Evolutionary conservation across 305 asterid species (phyloP), one percentile per base, ranked within the genome.

Genomic region (Fraxinus nigra): DNA sequence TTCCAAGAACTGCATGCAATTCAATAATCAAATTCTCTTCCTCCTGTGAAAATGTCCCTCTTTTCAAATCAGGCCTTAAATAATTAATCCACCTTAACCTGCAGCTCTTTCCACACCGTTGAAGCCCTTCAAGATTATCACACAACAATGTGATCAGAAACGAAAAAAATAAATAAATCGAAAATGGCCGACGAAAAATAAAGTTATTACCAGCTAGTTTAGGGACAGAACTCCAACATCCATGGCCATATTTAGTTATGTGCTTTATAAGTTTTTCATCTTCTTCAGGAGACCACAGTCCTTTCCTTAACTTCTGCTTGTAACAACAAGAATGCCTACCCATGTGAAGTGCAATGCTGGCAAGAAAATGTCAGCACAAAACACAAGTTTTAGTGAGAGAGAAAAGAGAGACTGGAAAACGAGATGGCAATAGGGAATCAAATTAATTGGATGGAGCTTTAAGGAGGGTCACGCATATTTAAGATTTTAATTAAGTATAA

Each of bases 221-320:
- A 3, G 98, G 98, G 79, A 94, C 98, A 33, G 98, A 94, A 82
- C 98, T 94, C 98, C 98, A 94, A 79, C 98, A 94, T 61, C 98
- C 98, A 77, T 94, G 97, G 72, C 98, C 98, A 78, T 81, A 89
- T 48, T 80, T 88, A 0, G 95, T 92, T 22, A 93, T 93, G 89
- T 94, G 97, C 51, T 91, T 91, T 8, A 90, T 87, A 37, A 92
- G 95, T 56, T 94, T 91, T 70, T 91, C 97, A 85, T 93, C 97
- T 88, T 92, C 97, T 33, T 93, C 95, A 0, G 97, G 97, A 10
- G 97, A 94, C 97, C 97, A 94, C 54, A 94, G 94, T 30, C 98
- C 98, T 86, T 94, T 94, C 82, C 97, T 89, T 32, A 93, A 80
- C 90, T 93, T 94, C 90, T 94, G 98, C 86, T 94, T 94, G 84